Conservation (phyloP, 2,329 filamentous ascomycete species). For the Fusarium torulosum region DNA sequence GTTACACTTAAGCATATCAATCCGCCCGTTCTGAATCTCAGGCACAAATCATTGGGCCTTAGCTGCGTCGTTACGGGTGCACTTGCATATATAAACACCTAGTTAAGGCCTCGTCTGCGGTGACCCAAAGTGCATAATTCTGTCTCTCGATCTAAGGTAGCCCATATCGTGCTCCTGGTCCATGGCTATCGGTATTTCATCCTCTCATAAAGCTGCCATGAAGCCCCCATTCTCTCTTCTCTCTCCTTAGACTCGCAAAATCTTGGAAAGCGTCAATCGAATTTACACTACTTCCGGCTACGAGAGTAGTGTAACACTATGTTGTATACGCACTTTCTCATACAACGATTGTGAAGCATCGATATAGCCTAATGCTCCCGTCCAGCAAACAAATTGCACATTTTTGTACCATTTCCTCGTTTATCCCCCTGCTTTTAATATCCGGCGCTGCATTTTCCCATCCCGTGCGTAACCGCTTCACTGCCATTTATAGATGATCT, state of each 20-base stretch:
- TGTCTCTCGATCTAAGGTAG: not conserved
- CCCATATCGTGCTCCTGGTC: not conserved
- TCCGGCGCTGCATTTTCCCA: constrained; percentile 1
- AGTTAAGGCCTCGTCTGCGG: not conserved
- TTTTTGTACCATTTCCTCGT: not conserved
- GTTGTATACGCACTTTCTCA: not conserved
- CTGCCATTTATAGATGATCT: not conserved
- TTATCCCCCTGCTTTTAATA: not conserved
- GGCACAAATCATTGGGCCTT: not conserved
- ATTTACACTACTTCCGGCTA: not conserved
- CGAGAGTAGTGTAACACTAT: constrained; percentile 14
- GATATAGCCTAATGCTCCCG: not conserved
- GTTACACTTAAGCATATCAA: not conserved
- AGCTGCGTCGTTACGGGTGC: not conserved
- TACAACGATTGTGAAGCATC: not conserved
- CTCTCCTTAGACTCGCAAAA: not conserved
- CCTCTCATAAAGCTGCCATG: not conserved
- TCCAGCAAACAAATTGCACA: constrained; percentile 2
- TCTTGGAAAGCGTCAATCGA: not conserved
- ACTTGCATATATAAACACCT: not conserved
- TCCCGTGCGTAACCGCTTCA: not conserved
- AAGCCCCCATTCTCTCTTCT: constrained; percentile 1
- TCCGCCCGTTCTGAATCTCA: not conserved
- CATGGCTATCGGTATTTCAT: not conserved
- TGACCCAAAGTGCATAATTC: not conserved